Percentiles rank a stretch among this genome's conserved stretches.
Conservation (phyloP, 176 grass and related monocot species). For the Rhynchospora breviuscula region DNA sequence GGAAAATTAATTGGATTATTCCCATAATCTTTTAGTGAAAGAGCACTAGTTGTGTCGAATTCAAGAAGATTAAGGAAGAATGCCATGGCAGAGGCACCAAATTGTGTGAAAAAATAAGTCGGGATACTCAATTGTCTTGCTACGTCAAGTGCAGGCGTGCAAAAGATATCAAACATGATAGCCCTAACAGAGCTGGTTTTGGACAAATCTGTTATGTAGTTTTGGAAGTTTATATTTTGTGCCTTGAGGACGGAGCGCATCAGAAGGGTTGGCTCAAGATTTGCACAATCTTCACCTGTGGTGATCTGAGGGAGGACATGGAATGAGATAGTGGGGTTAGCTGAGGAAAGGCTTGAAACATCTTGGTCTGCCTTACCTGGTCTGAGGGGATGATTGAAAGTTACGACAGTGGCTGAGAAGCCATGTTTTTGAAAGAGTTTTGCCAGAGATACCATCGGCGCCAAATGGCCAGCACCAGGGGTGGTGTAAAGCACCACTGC, state of each 20-base stretch:
- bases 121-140: constrained; percentile 10
- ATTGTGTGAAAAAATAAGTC: neutral
- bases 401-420: constrained; percentile 23
- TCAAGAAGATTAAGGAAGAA: neutral
- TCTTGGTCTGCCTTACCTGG: neutral
- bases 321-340: constrained; percentile 36
- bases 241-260: neutral
- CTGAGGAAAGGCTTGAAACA: constrained; percentile 8
- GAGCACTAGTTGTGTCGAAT: neutral
- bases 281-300: no score
- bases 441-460: constrained; percentile 45
- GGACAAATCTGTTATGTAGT: neutral
- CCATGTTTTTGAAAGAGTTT: constrained; percentile 33
- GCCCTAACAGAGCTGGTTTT: neutral
- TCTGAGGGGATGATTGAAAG: constrained; percentile 19
- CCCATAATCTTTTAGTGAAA: constrained; percentile 8
- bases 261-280: neutral
- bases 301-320: constrained; percentile 30
- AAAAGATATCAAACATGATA: neutral
- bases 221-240: neutral
- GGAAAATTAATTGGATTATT: neutral
- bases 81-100: neutral
- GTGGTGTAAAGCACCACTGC: constrained; percentile 39
- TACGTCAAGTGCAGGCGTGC: neutral
- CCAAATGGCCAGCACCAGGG: constrained; percentile 36